Base-by-base conservation (phyloP, 1,284 basidiomycete species). In the Naganishia sp. region DNA sequence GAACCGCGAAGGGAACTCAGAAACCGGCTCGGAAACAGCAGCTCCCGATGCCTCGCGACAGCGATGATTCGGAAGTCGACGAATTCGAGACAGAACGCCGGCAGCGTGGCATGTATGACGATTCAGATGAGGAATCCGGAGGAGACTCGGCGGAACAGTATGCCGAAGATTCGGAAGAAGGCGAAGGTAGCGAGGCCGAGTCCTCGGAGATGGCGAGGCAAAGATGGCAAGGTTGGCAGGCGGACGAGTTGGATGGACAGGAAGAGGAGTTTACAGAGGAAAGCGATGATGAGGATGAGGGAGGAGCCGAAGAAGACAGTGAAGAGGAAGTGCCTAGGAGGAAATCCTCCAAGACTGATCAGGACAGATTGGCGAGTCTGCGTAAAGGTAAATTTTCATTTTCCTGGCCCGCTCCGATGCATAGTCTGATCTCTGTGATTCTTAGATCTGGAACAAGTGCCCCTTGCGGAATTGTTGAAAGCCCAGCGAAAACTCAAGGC, bases 401-500 rank as follows among this genome's bases (percentile, higher is more conserved):
- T 21, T 55, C 15, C 28, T 6, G 13, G 13, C 48, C 23, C 52
- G 39, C 31, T 50, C 68, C 65, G 39, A 65, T 68, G 31, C 46
- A 39, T 55, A 50, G 11, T 11, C 18, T 4, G 31, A 4, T 15
- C 18, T 60, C 31, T 31, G 53, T 39, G 10, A 39, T 33, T 39
- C 28, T 68, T 36, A 63, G 66, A 67, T n/a, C 52, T 67, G 16
- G 65, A 57, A 55, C 63, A 68, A 33, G 68, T 77, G 31, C 75
- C 76, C 4, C 76, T 79, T 50, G 72, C 73, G 21, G 82, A 87
- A 11, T 81, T 91, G 33, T 83, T 87, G 13, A 86, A 84, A 70
- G 89, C 89, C 2, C 86, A 87, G 67, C 80, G 80, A 50, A 78
- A 84, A n/a, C 78, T 90, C 3, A 31, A 16, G 18, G 49, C 28